Evolutionary conservation across 257 asterid species (phyloP), one percentile per base, ranked within the genome.

Genomic region (Cynanchum wilfordii): DNA sequence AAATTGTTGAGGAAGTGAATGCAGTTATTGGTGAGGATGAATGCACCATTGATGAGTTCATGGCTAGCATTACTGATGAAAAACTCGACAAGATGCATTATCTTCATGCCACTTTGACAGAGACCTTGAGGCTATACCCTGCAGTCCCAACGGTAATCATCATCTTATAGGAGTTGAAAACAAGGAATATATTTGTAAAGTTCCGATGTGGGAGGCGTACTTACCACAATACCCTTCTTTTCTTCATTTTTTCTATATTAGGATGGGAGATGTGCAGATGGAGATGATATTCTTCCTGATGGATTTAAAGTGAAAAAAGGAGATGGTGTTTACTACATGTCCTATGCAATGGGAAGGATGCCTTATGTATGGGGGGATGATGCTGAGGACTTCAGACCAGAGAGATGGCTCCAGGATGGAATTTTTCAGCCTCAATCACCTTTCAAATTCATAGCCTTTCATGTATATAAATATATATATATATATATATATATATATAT

Each of bases 321-420:
- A 3, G 93, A 87, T 33, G 87, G 83, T 5, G 87, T 89, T 9
- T 84, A 80, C 79, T 89, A 86, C 76, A 66, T 82, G 71, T 78
- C 97, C 24, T 89, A 89, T 60, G 87, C 94, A 22, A 87, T 89
- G 96, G 96, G 92, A n/a, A 79, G 96, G 5, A 89, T 91, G 95
- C 27, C 80, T 3, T 79, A 78, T 42, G 66, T 91, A 8, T 90
- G 96, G 97, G 94, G 97, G 3, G 86, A 86, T 22, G 89, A 89
- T 49, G 92, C 89, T 27, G 82, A 82, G 57, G 93, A 87, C 7
- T 88, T 88, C 65, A 76, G 67, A 70, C 95, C 95, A 0, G 89
- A 91, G 66, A 82, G 96, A 85, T 91, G 97, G 96, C 86, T 89
- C 56, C 76, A 83, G 70, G 65, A 89, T 66, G 90, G 91, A 59